Conservation (phyloP, 345 rosid species). For the Clarkia xantiana region DNA sequence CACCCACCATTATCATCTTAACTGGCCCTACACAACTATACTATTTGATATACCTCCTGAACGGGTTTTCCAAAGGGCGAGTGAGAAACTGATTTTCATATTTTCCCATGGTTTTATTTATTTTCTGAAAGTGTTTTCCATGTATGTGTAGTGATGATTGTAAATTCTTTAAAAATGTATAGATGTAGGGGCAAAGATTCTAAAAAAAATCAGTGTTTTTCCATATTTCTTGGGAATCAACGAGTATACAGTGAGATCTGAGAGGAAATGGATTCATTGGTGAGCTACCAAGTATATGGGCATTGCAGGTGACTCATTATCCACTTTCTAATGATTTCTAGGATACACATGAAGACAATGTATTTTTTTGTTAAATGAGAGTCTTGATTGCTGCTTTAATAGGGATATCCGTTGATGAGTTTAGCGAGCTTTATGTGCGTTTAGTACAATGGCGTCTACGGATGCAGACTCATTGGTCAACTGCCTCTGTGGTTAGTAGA, state of each 20-base stretch:
- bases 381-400: not conserved
- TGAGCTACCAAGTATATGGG: conserved; percentile 66
- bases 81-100: conserved; percentile 22
- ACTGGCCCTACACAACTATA: conserved; percentile 78
- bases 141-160: conserved; percentile 8
- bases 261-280: conserved; percentile 58
- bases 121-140: no score
- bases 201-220: conserved; percentile 50
- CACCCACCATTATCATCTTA: conserved; percentile 81
- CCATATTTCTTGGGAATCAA: conserved; percentile 48
- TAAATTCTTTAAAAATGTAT: conserved; percentile 2
- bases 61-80: conserved; percentile 37
- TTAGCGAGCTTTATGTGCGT: conserved; percentile 38
- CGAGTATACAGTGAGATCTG: conserved; percentile 34
- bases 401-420: conserved; percentile 62
- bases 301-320: conserved; percentile 46
- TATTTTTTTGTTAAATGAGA: not conserved
- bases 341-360: no score
- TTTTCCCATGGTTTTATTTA: not conserved
- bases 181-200: conserved; percentile 88
- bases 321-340: no score
- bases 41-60: conserved; percentile 68
- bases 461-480: conserved; percentile 57
- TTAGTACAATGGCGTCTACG: conserved; percentile 52
- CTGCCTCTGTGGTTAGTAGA: conserved; percentile 45